Conservation (phyloP, 176 grass and related monocot genomes). For the Oryza nivara region DNA sequence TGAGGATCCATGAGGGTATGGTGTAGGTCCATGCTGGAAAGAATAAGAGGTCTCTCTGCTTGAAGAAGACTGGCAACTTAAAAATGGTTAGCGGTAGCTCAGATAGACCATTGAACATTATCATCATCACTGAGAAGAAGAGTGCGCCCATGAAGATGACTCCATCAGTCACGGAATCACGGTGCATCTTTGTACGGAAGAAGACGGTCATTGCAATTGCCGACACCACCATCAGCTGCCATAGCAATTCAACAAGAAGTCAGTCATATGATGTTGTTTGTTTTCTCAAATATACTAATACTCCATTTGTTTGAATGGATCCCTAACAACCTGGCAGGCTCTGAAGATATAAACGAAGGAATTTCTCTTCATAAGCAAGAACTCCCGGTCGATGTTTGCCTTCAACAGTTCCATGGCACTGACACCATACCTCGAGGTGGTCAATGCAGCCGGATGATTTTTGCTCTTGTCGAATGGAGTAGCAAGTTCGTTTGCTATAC, state of each 20-base stretch:
- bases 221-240: slow-evolving; percentile 61
- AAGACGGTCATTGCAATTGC: slow-evolving; percentile 80
- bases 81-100: slow-evolving; percentile 68
- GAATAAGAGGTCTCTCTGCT: slow-evolving; percentile 89
- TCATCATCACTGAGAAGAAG: slow-evolving; percentile 70
- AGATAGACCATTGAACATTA: slow-evolving; percentile 87
- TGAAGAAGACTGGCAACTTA: slow-evolving; percentile 95
- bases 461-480: slow-evolving; percentile 50
- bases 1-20: slow-evolving; percentile 87
- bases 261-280: slow-evolving; percentile 20
- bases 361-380: slow-evolving; percentile 72
- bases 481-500: slow-evolving; percentile 46
- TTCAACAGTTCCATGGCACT: slow-evolving; percentile 54
- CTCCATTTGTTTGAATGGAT: slow-evolving; percentile 3
- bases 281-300: not conserved
- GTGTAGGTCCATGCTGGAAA: slow-evolving; percentile 91
- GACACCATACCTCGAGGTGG: slow-evolving; percentile 51
- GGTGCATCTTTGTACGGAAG: slow-evolving; percentile 84
- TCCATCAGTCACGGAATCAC: slow-evolving; percentile 36
- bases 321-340: slow-evolving; percentile 50
- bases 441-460: slow-evolving; percentile 63
- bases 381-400: slow-evolving; percentile 53
- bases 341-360: slow-evolving; percentile 73
- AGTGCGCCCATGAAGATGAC: slow-evolving; percentile 66
- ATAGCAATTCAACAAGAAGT: slow-evolving; percentile 32